Conservation (phyloP, 768 basidiomycete species). For the Clitopilus hobsonii region DNA sequence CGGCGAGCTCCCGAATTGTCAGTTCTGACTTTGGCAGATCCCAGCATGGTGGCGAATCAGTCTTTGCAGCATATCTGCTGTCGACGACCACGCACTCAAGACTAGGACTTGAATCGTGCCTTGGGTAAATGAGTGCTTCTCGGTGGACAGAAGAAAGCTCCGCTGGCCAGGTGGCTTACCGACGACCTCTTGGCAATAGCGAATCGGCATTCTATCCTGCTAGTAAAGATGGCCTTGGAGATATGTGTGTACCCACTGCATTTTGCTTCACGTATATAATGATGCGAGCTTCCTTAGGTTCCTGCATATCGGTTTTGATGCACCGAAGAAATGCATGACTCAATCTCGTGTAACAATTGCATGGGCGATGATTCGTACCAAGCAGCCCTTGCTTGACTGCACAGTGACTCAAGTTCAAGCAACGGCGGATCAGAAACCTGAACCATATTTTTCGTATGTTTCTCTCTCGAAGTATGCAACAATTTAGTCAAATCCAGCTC, state of each 20-base stretch:
- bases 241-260: conserved; percentile 23
- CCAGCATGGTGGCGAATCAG: background rate
- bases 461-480: background rate
- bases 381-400: conserved; percentile 55
- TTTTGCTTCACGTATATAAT: conserved; percentile 1
- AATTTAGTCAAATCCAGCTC: background rate
- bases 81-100: background rate
- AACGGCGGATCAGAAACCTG: conserved; percentile 24
- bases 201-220: conserved; percentile 26
- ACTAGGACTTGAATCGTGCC: too few species aligned
- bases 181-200: conserved; percentile 23
- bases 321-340: conserved; percentile 15
- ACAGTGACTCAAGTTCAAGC: conserved; percentile 30
- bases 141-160: too few species aligned
- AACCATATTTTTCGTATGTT: conserved; percentile 49
- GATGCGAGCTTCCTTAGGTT: conserved; percentile 15
- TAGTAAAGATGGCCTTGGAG: conserved; percentile 24
- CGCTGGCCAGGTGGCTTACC: conserved; percentile 5
- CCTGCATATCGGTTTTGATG: conserved; percentile 24
- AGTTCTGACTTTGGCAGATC: background rate
- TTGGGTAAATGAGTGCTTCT: too few species aligned
- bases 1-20: background rate
- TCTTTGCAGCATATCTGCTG: background rate
- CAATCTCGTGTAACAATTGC: conserved; percentile 35
- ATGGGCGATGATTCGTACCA: conserved; percentile 54